A percentile compares a stretch with the other conserved stretches of the same genome.
phyloP scores from a whole-genome alignment of 1,284 basidiomycete genomes.

The Leccinum fallax region DNA sequence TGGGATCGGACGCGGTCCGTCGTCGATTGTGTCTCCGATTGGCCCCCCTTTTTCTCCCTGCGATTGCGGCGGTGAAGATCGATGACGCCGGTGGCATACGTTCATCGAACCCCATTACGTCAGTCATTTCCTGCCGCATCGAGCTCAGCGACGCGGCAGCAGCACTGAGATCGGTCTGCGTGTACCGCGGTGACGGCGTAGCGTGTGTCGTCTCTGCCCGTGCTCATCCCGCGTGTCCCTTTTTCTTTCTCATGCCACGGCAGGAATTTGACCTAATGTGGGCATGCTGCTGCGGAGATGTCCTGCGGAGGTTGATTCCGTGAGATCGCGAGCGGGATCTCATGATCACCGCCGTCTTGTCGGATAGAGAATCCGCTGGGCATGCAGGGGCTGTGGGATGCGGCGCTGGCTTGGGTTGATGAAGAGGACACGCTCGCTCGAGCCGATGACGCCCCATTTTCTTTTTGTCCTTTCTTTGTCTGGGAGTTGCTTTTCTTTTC shows the following conservation, averaged over 20 bases:
- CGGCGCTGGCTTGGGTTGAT: not conserved
- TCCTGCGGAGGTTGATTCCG: constrained; percentile 5
- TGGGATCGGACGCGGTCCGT: not conserved
- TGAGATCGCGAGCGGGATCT: constrained; percentile 19
- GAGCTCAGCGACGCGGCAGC: constrained; percentile 4
- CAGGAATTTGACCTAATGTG: constrained; percentile 3
- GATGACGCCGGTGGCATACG: constrained; percentile 32
- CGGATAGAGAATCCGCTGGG: constrained; percentile 6
- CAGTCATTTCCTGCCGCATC: constrained; percentile 12
- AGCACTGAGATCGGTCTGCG: constrained; percentile 1
- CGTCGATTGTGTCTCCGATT: constrained; percentile 13
- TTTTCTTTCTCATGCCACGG: constrained; percentile 7
- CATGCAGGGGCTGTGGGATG: constrained; percentile 11
- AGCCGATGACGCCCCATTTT: not conserved
- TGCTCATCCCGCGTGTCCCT: constrained; percentile 4
- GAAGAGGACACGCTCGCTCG: constrained; percentile 2
- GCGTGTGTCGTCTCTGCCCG: constrained; percentile 5
- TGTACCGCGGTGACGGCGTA: constrained; percentile 21
- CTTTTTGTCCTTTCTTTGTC: constrained; percentile 1
- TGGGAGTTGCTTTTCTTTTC: not conserved
- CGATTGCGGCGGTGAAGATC: constrained; percentile 26
- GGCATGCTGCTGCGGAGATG: constrained; percentile 15
- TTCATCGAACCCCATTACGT: constrained; percentile 25
- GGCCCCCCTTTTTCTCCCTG: constrained; percentile 3
- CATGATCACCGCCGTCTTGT: constrained; percentile 9